Base-by-base conservation (phyloP, 345 rosid genomes). In the Eucalyptus guilfoylei region DNA sequence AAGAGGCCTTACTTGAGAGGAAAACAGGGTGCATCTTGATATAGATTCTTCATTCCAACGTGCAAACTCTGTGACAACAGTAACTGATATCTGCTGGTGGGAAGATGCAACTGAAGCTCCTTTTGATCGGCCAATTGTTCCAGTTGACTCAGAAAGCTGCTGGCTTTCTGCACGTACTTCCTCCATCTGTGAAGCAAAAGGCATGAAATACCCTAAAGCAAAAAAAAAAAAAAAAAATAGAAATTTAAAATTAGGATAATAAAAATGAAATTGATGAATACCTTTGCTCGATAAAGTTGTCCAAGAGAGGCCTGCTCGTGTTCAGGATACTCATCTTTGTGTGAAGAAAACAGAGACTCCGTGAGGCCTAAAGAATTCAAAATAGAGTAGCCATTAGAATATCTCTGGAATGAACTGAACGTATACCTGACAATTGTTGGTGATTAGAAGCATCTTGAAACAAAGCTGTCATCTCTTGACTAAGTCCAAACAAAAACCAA, bases 11-110 rank as follows among this genome's bases (percentile, higher is more conserved):
- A 98, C 99, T 91, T 95, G 97, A 93, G 99, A 96, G 86, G 99
- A 97, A 89, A 98, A 96, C 85, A 96, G 90, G 60, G 95, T 92
- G 96, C 99, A 95, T 97, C 99, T 95, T 90, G 99, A 91, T 91
- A 96, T 95, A 88, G 99, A 97, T 94, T 98, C 99, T 93, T 98
- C 99, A 91, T 97, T 98, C 99, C 99, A 98, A 60, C 96, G 95
- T 87, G 95, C 97, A 94, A 98, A 96, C 93, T 97, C 99, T 42
- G 99, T 97, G 91, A 96, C 99, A 91, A 95, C 98, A n/a, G 99
- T 96, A 87, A 98, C 99, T 92, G 99, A 96, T 93, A 97, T 96
- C 93, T 97, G 97, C 91, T 94, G 98, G 85, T 92, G 96, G 48
- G 96, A 95, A 92, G 97, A 93, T 89, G 98, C 91, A 81, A 96